Evolutionary conservation across 108 stramenopile genomes (phyloP).

Genomic region (Cyclotella baltica): DNA sequence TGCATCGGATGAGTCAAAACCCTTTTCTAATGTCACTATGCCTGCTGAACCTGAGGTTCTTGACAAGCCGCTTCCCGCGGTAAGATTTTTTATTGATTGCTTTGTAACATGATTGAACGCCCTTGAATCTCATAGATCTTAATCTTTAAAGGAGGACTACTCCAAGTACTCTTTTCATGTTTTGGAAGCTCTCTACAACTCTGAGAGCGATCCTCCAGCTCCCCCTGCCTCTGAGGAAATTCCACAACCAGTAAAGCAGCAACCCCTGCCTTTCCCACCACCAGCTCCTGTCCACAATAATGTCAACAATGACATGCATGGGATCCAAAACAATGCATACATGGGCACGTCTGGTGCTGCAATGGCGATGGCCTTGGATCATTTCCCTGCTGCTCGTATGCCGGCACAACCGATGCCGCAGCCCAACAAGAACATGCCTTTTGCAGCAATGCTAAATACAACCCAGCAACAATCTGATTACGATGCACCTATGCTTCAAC

Average conservation of each 20-base stretch:
- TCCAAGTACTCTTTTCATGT: constrained; percentile 36
- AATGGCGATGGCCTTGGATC: constrained; percentile 36
- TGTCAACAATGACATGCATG: not conserved
- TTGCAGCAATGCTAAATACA: too few species aligned
- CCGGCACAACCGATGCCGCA: constrained; percentile 3
- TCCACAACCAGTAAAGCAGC: not conserved
- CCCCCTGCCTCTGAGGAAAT: constrained; percentile 4
- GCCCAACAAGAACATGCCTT: not conserved
- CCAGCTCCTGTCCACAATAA: not conserved
- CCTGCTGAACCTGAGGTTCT: not conserved
- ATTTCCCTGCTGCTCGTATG: constrained; percentile 24
- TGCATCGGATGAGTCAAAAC: not conserved
- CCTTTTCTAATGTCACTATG: constrained; percentile 7
- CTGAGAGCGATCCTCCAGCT: constrained; percentile 24
- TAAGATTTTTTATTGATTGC: too few species aligned
- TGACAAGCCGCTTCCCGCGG: not conserved
- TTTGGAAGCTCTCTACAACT: constrained; percentile 33
- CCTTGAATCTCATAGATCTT: too few species aligned
- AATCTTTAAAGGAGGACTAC: constrained; percentile 15
- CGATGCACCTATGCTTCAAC: not conserved
- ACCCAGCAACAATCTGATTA: not conserved
- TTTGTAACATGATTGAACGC: too few species aligned
- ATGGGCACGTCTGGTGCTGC: constrained; percentile 1
- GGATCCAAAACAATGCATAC: not conserved
- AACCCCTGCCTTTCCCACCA: not conserved